Conservation (phyloP, 2,329 filamentous ascomycete species). For the Zopfia rhizophila region DNA sequence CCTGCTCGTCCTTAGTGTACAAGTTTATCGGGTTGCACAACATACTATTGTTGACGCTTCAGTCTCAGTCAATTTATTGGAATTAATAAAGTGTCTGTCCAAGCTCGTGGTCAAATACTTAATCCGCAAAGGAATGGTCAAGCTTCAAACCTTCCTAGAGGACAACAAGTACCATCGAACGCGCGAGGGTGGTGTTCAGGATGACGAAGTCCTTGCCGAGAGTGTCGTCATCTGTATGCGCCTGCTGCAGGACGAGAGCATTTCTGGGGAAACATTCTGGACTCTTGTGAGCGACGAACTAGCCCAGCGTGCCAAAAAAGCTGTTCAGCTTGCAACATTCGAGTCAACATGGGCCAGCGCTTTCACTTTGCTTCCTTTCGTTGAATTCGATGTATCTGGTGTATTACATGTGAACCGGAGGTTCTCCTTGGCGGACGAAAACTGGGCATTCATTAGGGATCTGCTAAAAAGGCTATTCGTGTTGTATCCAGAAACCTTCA, state of each 20-base stretch:
- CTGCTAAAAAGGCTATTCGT: slow-evolving; percentile 60
- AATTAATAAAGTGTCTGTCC: slow-evolving; percentile 48
- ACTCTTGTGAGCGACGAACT: slow-evolving; percentile 53
- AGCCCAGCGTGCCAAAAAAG: slow-evolving; percentile 21
- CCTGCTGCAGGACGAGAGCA: slow-evolving; percentile 46
- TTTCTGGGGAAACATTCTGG: slow-evolving; percentile 54
- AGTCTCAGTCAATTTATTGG: slow-evolving; percentile 29
- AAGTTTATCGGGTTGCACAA: slow-evolving; percentile 44
- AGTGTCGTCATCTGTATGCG: slow-evolving; percentile 60
- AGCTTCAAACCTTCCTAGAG: slow-evolving; percentile 58
- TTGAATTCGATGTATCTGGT: slow-evolving; percentile 63
- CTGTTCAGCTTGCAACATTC: slow-evolving; percentile 42
- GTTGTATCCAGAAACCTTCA: slow-evolving; percentile 57
- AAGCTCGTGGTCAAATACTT: slow-evolving; percentile 50
- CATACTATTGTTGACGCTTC: slow-evolving; percentile 31
- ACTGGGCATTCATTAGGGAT: slow-evolving; percentile 61
- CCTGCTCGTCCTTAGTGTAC: slow-evolving; percentile 40
- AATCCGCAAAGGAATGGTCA: slow-evolving; percentile 42
- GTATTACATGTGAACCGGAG: slow-evolving; percentile 55
- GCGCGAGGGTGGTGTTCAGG: slow-evolving; percentile 61
- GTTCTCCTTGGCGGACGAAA: slow-evolving; percentile 54
- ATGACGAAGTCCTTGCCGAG: slow-evolving; percentile 56
- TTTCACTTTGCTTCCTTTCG: slow-evolving; percentile 64
- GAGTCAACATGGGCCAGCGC: slow-evolving; percentile 56
- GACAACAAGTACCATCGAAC: slow-evolving; percentile 52